Evolutionary conservation across 2,329 filamentous ascomycete species (phyloP), one percentile per base, ranked within the genome.

Genomic region (Aspergillus sp.): DNA sequence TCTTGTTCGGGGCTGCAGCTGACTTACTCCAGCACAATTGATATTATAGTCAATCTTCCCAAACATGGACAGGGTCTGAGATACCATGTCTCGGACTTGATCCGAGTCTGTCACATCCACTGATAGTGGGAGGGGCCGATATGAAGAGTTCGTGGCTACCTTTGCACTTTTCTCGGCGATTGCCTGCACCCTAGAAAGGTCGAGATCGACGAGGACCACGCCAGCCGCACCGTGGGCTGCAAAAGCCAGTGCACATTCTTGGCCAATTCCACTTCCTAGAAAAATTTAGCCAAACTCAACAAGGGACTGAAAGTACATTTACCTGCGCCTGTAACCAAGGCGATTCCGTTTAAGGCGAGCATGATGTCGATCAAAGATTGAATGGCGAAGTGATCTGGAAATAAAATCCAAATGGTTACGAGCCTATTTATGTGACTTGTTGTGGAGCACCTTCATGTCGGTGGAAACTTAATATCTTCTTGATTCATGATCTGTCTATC

Each of bases 31-130:
- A 10, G 57, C 52, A 29, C 42, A 46, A 35, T 62, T 52, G 8
- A 60, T 51, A 33, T 37, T 40, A 40, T 60, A 59, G 35, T 64
- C 57, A 27, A 62, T 52, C 4, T 49, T 42, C 5, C 58, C 55
- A 41, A 61, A 58, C 28, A 46, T 39, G 7, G 44, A 39, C 12
- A 56, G 9, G 1, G 46, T 41, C 4, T 39, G 6, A 9, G 51
- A 40, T 7, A 65, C 47, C 51, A 66, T 57, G 1, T 30, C 32
- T 32, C 61, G 40, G 7, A 65, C 55, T 27, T 44, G 50, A 0
- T 29, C 32, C 19, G 39, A 37, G 33, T 55, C 42, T 1, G 52
- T 44, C 2, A 61, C 50, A 40, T 67, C 57, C 5, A 64, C 54
- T 13, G 45, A 19, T 6, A 60, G 31, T 5, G 49, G 50, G 3